phyloP scores from a whole-genome alignment of 345 rosid genomes.

The Limnanthes douglasii region DNA sequence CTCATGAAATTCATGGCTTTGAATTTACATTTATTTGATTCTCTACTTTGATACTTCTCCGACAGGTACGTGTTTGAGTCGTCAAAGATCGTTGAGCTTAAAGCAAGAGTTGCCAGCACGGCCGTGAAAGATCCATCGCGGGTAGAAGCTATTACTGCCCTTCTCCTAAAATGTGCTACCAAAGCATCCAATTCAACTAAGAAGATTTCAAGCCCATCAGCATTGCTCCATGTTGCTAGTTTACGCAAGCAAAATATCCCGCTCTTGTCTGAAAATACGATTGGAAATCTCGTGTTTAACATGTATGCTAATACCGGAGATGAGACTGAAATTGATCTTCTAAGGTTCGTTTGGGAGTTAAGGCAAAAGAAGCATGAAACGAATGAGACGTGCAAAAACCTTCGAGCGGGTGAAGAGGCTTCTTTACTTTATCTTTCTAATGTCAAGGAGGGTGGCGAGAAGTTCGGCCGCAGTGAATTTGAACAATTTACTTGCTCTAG shows the following conservation, averaged over 20 bases:
- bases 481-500: slow-evolving; percentile 20
- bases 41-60: too few relatives aligned
- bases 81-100: slow-evolving; percentile 16
- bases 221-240: slow-evolving; percentile 8
- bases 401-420: not conserved
- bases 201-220: slow-evolving; percentile 5
- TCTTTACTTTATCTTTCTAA: slow-evolving; percentile 3
- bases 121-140: slow-evolving; percentile 17
- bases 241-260: slow-evolving; percentile 12
- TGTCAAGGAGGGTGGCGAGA: slow-evolving; percentile 4
- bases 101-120: slow-evolving; percentile 14
- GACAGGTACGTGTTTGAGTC: slow-evolving; percentile 32
- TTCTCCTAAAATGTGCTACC: slow-evolving; percentile 16
- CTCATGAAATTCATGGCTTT: too few relatives aligned
- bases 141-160: slow-evolving; percentile 17
- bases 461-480: slow-evolving; percentile 4
- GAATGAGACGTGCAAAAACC: slow-evolving; percentile 5
- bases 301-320: slow-evolving; percentile 10
- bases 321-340: slow-evolving; percentile 1
- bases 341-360: slow-evolving; percentile 11
- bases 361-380: slow-evolving; percentile 5
- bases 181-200: slow-evolving; percentile 8
- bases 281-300: slow-evolving; percentile 14
- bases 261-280: slow-evolving; percentile 8
- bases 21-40: too few relatives aligned